Conservation (phyloP, 345 rosid species). For the Brassica nigra region DNA sequence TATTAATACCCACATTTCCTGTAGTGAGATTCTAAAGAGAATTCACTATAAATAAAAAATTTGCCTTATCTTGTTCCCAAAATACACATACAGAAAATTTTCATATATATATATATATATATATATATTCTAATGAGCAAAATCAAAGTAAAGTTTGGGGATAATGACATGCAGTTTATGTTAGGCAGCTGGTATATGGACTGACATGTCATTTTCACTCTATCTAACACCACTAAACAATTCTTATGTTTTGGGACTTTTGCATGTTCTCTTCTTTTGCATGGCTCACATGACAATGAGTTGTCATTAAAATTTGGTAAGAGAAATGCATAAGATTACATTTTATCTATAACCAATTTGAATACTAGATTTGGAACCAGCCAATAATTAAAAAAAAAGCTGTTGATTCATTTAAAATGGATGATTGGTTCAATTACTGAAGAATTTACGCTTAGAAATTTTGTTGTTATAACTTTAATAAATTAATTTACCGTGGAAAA, state of each 20-base stretch:
- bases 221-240: slow-evolving; percentile 22
- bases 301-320: neutral
- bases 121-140: neutral
- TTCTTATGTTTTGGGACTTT: slow-evolving; percentile 10
- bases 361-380: neutral
- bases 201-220: slow-evolving; percentile 23
- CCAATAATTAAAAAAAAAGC: neutral
- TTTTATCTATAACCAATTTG: neutral
- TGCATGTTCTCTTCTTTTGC: slow-evolving; percentile 18
- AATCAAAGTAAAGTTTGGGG: neutral
- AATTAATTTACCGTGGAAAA: no score
- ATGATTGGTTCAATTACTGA: no score
- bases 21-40: no score
- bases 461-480: no score
- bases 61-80: no score
- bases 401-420: no score
- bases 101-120: no score
- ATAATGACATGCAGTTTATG: slow-evolving; percentile 18
- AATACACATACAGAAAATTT: no score
- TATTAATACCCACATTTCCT: no score
- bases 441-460: no score
- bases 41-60: no score
- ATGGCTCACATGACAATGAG: slow-evolving; percentile 14
- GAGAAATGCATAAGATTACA: neutral
- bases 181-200: no score